Conservation (phyloP, 1,139 yeast species). For the Taiozyma sp. region DNA sequence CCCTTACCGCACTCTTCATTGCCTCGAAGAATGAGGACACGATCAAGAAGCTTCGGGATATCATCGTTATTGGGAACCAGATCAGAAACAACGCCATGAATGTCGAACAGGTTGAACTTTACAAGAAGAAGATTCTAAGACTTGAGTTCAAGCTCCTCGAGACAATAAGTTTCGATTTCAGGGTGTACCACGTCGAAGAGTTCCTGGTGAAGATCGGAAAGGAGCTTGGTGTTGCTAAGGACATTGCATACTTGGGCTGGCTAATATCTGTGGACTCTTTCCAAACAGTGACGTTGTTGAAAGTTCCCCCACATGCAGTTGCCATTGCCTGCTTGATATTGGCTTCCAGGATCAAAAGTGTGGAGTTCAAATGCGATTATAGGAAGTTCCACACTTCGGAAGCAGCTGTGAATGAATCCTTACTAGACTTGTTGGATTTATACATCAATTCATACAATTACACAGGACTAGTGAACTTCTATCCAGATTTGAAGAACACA, state of each 20-base stretch:
- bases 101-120: constrained; percentile 36
- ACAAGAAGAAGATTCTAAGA: constrained; percentile 46
- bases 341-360: constrained; percentile 35
- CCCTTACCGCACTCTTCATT: constrained; percentile 68
- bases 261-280: constrained; percentile 66
- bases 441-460: constrained; percentile 47
- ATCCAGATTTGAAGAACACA: constrained; percentile 27
- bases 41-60: constrained; percentile 67
- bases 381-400: constrained; percentile 23
- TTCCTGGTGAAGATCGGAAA: constrained; percentile 65
- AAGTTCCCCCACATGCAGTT: constrained; percentile 73
- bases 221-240: constrained; percentile 40
- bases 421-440: constrained; percentile 56
- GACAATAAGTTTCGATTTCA: constrained; percentile 68
- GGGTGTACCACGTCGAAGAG: constrained; percentile 59
- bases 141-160: constrained; percentile 73
- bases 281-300: constrained; percentile 64
- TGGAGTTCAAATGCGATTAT: constrained; percentile 8
- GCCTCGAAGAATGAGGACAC: constrained; percentile 88
- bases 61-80: constrained; percentile 27
- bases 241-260: constrained; percentile 62
- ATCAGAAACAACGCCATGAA: constrained; percentile 25
- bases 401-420: constrained; percentile 51
- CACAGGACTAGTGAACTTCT: constrained; percentile 31
- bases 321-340: constrained; percentile 62